Evolutionary conservation across 495 filamentous ascomycete genomes (phyloP).

Genomic region (Poronia punctata): DNA sequence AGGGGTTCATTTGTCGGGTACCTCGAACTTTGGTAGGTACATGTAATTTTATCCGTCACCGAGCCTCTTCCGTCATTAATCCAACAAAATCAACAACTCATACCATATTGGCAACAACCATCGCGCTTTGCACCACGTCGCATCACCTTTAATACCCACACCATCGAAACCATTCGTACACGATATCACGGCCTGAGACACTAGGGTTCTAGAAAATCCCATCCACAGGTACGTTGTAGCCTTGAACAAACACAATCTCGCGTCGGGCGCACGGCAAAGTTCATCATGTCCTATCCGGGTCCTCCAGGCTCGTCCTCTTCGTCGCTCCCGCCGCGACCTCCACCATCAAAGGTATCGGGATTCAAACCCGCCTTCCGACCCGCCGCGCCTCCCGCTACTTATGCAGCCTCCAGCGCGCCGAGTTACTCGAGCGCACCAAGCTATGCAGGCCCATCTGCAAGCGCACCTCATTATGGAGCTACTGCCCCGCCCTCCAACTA

Average conservation of each 20-base stretch:
- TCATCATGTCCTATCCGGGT: constrained; percentile 93
- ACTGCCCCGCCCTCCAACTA: constrained; percentile 20
- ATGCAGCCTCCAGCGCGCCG: constrained; percentile 24
- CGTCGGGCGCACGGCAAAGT: constrained; percentile 47
- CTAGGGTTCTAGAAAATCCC: neutral
- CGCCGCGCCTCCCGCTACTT: constrained; percentile 24
- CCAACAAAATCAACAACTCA: constrained; percentile 24
- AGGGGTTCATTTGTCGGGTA: too few relatives aligned
- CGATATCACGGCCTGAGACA: too few relatives aligned
- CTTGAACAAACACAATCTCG: constrained; percentile 20
- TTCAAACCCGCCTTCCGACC: constrained; percentile 55
- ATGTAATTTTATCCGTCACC: too few relatives aligned
- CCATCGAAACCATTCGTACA: too few relatives aligned
- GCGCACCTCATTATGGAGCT: constrained; percentile 23
- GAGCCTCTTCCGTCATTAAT: constrained; percentile 5
- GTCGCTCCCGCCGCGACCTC: constrained; percentile 78
- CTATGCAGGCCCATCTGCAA: constrained; percentile 31
- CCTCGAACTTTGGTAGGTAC: too few relatives aligned
- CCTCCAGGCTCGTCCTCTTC: constrained; percentile 72
- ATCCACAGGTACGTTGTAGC: constrained; percentile 40
- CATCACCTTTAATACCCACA: too few relatives aligned
- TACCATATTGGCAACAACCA: too few relatives aligned
- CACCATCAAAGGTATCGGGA: constrained; percentile 53
- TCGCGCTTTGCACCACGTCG: too few relatives aligned
- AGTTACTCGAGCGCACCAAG: constrained; percentile 26